Evolutionary conservation across 495 filamentous ascomycete species (phyloP).

Genomic region (Penicillium daleae): DNA sequence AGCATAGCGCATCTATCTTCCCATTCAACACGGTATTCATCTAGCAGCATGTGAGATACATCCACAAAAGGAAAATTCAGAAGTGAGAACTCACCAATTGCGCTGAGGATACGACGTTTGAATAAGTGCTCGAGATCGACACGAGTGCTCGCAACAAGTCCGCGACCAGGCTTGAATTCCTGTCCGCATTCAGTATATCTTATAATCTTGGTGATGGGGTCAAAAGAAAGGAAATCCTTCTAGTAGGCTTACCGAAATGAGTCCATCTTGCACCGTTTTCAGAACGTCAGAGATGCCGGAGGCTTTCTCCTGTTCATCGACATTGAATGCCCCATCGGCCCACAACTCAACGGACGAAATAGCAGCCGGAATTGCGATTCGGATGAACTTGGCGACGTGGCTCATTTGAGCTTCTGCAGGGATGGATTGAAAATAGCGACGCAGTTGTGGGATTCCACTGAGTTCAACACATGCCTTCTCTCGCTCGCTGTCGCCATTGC

Average conservation of each 20-base stretch:
- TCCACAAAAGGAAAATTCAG: background rate
- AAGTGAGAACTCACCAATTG: conserved; percentile 14
- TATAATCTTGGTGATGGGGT: background rate
- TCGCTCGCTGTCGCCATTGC: background rate
- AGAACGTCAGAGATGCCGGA: background rate
- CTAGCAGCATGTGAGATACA: conserved; percentile 10
- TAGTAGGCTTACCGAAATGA: conserved; percentile 9
- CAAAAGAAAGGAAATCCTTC: too few species aligned
- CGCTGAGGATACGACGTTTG: conserved; percentile 9
- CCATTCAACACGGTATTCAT: conserved; percentile 7
- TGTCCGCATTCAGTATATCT: conserved; percentile 14
- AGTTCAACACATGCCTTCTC: conserved; percentile 29
- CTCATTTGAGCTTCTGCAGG: conserved; percentile 33
- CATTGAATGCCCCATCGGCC: conserved; percentile 15
- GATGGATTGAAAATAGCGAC: conserved; percentile 36
- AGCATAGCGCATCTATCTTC: conserved; percentile 12
- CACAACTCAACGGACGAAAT: conserved; percentile 32
- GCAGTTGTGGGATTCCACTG: conserved; percentile 34
- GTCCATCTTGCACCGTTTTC: background rate
- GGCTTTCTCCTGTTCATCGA: background rate
- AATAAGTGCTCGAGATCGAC: conserved; percentile 10
- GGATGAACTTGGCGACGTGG: conserved; percentile 23
- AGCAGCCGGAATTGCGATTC: conserved; percentile 26
- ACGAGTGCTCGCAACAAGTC: background rate
- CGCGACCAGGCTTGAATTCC: background rate